Base-by-base conservation (phyloP, 345 rosid species). In the Brassica rapa region DNA sequence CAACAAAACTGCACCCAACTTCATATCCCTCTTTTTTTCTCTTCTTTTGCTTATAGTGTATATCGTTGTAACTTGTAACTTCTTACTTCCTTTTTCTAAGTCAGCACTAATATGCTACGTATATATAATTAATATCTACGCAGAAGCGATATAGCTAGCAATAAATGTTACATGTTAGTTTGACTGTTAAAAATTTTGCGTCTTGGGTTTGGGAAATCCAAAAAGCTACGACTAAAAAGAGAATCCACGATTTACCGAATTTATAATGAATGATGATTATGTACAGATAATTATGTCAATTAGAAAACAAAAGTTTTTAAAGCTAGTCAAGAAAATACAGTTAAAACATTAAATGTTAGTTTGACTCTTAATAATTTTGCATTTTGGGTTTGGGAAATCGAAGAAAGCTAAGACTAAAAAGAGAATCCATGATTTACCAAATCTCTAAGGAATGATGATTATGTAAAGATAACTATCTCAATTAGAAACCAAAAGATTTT, bases 1-100 rank as follows among this genome's bases (percentile, higher is more conserved):
- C 63, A 74, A 35, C 4, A 65, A 55, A 14, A 64, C 65, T 8
- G 64, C 37, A 65, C 15, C 71, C 55, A 64, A 35, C 55, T 74
- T 74, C 77, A 63, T 73, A 24, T 19, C 53, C n/a, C 5, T 43
- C 35, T 12, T 43, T 43, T 43, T 43, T 49, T 30, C 21, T 3
- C 14, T 11, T 3, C 14, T 4, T 65, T 65, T 35, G 51, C 21
- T 37, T 65, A 16, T 64, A 35, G 39, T 35, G 39, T 35, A 1
- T 33, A 14, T 37, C 19, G 14, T 35, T 35, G 49, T 16, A 19
- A 35, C 27, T 64, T 39, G 46, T 10, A 39, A 39, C 46, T 39
- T 39, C 3, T 41, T 35, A 35, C 33, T 6, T n/a, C 12, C 10
- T 12, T 60, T 11, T 60, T 60, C 10, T 4, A 11, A 0, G 10